Evolutionary conservation across 371 early-diverging fungal species (phyloP).

Genomic region (Apophysomyces variabilis): DNA sequence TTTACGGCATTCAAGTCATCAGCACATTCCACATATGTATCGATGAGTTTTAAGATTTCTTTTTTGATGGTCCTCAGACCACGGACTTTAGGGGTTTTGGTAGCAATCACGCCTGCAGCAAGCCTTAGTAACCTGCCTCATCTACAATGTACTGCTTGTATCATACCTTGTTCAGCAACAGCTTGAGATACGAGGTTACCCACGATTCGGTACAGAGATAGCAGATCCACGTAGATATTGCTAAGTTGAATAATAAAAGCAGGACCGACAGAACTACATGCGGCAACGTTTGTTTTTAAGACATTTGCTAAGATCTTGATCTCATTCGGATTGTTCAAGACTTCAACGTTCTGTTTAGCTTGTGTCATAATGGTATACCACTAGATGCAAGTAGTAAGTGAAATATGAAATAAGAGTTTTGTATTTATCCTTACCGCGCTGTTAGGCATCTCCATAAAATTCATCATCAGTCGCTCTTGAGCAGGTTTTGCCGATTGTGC

Average conservation of each 20-base stretch:
- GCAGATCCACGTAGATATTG: slow-evolving; percentile 86
- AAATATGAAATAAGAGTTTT: slow-evolving; percentile 19
- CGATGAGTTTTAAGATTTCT: slow-evolving; percentile 89
- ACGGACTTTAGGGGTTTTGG: slow-evolving; percentile 91
- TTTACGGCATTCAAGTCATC: slow-evolving; percentile 80
- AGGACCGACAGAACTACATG: slow-evolving; percentile 85
- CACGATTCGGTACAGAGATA: slow-evolving; percentile 88
- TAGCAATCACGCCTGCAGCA: slow-evolving; percentile 63
- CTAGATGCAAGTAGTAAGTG: slow-evolving; percentile 35
- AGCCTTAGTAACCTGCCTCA: background rate
- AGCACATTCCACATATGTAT: slow-evolving; percentile 83
- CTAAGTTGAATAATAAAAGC: slow-evolving; percentile 87
- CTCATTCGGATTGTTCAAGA: slow-evolving; percentile 78
- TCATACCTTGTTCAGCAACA: slow-evolving; percentile 75
- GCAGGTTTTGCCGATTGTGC: slow-evolving; percentile 75
- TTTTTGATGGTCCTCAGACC: slow-evolving; percentile 94
- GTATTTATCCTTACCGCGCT: slow-evolving; percentile 57
- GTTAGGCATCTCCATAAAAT: slow-evolving; percentile 92
- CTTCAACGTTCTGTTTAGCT: slow-evolving; percentile 72
- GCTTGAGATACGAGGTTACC: slow-evolving; percentile 82
- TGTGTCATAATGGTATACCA: slow-evolving; percentile 83
- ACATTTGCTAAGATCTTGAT: slow-evolving; percentile 91
- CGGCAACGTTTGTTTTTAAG: slow-evolving; percentile 94
- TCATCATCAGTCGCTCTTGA: slow-evolving; percentile 82
- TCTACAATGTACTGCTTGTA: background rate